Evolutionary conservation across 805 yeast genomes (phyloP).

Genomic region (Pichia ethanolica): DNA sequence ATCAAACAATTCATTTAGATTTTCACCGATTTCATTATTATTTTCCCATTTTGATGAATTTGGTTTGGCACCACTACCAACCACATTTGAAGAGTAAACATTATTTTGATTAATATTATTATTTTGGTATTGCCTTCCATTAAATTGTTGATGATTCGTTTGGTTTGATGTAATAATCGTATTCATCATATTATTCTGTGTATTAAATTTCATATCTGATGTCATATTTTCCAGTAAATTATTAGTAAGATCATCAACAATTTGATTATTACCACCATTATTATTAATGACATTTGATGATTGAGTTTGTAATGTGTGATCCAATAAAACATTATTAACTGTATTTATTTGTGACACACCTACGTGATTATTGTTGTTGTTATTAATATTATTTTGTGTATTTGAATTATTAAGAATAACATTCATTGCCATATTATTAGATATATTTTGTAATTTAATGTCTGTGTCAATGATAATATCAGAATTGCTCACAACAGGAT

Average conservation of each 20-base stretch:
- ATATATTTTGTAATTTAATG: not conserved
- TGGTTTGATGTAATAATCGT: not conserved
- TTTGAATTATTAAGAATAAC: not conserved
- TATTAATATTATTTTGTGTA: not conserved
- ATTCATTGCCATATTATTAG: not conserved
- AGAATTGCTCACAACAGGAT: constrained; percentile 5
- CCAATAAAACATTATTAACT: no score
- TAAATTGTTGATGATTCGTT: not conserved
- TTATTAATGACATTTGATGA: not conserved
- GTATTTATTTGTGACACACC: not conserved
- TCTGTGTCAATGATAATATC: not conserved
- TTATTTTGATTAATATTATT: no score
- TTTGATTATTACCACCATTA: not conserved
- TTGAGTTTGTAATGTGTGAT: no score
- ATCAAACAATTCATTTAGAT: constrained; percentile 26
- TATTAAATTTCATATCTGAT: not conserved
- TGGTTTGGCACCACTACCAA: not conserved
- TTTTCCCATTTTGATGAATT: not conserved
- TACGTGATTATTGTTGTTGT: not conserved
- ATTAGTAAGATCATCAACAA: not conserved
- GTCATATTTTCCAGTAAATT: not conserved
- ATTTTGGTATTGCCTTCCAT: not conserved
- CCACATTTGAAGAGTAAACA: not conserved
- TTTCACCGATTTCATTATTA: constrained; percentile 5
- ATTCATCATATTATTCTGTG: not conserved